These are phyloP conservation scores for Alternaria arbusti DNA, from an alignment of 2,329 filamentous ascomycete genomes.

Conservation along the genomic window DNA sequence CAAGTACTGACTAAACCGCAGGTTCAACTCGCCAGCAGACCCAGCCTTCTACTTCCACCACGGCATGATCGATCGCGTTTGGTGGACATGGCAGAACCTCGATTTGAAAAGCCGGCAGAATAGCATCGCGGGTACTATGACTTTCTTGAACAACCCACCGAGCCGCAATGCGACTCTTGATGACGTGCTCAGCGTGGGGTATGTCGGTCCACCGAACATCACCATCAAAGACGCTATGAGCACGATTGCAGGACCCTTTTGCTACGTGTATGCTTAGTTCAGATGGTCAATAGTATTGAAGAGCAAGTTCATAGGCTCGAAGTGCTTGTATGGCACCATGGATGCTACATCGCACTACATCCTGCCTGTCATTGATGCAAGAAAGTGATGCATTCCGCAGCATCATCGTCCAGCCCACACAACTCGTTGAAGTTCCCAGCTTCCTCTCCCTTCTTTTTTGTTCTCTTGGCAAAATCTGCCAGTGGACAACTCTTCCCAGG, in stretches of 20 bases:
- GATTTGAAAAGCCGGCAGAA: neutral
- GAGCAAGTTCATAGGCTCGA: neutral
- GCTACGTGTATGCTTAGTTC: constrained; percentile 50
- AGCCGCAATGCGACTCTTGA: neutral
- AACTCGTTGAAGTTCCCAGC: constrained; percentile 57
- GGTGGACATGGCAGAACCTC: constrained; percentile 57
- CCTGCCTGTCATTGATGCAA: constrained; percentile 50
- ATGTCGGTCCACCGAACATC: constrained; percentile 20
- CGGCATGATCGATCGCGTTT: constrained; percentile 54
- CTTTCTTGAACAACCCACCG: neutral
- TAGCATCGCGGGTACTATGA: neutral
- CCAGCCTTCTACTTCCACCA: constrained; percentile 57
- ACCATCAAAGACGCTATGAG: constrained; percentile 49
- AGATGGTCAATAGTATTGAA: constrained; percentile 4
- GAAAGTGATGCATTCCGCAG: constrained; percentile 55
- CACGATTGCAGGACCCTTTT: constrained; percentile 53
- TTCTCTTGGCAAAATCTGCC: constrained; percentile 50
- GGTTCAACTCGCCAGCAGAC: constrained; percentile 30
- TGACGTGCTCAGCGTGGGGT: constrained; percentile 5
- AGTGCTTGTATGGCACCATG: neutral
- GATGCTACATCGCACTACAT: neutral
- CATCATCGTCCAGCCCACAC: constrained; percentile 55
- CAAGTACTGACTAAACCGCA: constrained; percentile 11
- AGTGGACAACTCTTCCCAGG: constrained; percentile 58
- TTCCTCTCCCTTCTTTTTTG: constrained; percentile 50